phyloP scores from a whole-genome alignment of 2,329 filamentous ascomycete genomes.

The Apiospora saccharicola region DNA sequence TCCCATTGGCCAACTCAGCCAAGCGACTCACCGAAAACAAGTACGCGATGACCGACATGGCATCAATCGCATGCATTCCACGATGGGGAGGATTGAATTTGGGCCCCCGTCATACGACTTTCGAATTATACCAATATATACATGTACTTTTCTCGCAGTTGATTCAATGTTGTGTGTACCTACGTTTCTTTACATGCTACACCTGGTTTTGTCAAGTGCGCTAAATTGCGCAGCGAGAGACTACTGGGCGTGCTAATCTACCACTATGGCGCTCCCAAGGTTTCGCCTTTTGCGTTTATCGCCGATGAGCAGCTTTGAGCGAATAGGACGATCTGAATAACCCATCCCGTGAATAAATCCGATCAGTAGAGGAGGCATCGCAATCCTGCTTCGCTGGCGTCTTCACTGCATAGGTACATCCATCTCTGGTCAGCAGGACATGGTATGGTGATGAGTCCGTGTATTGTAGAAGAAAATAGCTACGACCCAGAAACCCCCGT shows the following conservation, averaged over 20 bases:
- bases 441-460: neutral
- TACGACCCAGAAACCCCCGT: neutral
- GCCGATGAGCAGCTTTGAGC: slow-evolving; percentile 6
- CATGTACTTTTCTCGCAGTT: neutral
- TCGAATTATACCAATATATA: neutral
- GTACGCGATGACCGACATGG: slow-evolving; percentile 7
- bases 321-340: neutral
- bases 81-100: neutral
- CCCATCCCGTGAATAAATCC: neutral
- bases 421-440: slow-evolving; percentile 1
- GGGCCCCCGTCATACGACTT: slow-evolving; percentile 2
- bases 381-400: neutral
- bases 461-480: neutral
- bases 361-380: neutral
- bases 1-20: slow-evolving; percentile 5
- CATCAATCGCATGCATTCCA: slow-evolving; percentile 10
- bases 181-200: neutral
- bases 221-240: neutral
- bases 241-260: slow-evolving; percentile 1
- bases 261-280: slow-evolving; percentile 16
- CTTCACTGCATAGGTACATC: neutral
- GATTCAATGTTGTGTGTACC: neutral
- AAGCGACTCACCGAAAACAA: neutral
- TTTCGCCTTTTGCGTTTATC: slow-evolving; percentile 20
- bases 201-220: neutral